phyloP scores from a whole-genome alignment of 2,329 filamentous ascomycete genomes.

The Neopestalotiopsis rosae region DNA sequence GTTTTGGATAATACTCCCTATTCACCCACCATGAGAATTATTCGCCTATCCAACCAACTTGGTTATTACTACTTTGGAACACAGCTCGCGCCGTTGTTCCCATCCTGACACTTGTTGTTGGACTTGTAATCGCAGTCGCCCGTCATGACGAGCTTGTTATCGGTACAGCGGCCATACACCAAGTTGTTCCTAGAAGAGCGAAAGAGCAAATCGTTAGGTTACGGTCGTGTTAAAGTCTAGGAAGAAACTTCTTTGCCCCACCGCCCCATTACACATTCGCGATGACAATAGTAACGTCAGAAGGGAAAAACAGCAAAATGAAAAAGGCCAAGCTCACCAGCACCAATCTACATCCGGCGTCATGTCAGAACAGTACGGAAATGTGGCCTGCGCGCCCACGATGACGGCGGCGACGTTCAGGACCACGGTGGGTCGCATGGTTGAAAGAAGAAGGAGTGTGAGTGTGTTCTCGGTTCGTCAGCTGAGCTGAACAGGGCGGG shows the following conservation, averaged over 20 bases:
- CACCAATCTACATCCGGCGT: conserved; percentile 5
- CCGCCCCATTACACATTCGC: too few species aligned
- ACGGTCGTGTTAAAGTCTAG: not conserved
- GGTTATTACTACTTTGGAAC: not conserved
- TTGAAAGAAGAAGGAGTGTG: not conserved
- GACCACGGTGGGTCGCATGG: not conserved
- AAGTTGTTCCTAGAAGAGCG: not conserved
- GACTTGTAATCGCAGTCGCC: conserved; percentile 9
- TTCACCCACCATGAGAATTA: not conserved
- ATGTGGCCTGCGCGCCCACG: not conserved
- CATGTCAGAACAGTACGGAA: conserved; percentile 5
- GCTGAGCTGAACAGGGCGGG: too few species aligned
- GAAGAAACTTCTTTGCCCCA: not conserved
- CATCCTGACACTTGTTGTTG: not conserved
- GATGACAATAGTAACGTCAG: too few species aligned
- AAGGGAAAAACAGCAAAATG: not conserved
- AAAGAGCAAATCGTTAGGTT: not conserved
- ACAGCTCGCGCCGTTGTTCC: not conserved
- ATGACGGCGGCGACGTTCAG: conserved; percentile 1
- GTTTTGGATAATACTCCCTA: too few species aligned
- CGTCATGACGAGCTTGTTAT: conserved; percentile 7
- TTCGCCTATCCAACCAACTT: not conserved
- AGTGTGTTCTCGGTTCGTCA: not conserved
- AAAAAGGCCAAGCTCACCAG: not conserved
- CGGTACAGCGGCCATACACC: not conserved